Evolutionary conservation across 441 rosid genomes (phyloP), one percentile per base, ranked within the genome.

Genomic region (Populus hybrid): DNA sequence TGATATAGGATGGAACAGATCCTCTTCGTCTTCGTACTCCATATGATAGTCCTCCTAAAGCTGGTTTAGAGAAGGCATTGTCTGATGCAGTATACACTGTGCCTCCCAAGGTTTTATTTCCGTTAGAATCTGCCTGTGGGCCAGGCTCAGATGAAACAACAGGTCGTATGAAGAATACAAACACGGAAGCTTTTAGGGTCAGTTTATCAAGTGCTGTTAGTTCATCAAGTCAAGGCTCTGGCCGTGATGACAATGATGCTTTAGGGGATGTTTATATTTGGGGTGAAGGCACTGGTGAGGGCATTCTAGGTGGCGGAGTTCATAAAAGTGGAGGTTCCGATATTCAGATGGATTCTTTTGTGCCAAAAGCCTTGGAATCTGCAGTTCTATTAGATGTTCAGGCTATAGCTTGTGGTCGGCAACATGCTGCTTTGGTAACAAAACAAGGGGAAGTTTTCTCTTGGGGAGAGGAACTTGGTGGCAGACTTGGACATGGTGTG

Each of bases 401-500:
- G 82, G 87, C 90, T 82, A 90, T 97, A 88, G 97, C 98, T 76
- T 94, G 99, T 84, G 99, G 99, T 75, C 90, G 93, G 71, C 88
- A 83, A 71, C 99, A 97, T 87, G 99, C 95, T 80, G 94, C 97
- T 79, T 85, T 94, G 76, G 98, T 97, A 59, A 93, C 98, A 76
- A 97, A 97, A 84, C 98, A 94, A 78, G 98, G 99, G 73, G 99
- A 97, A 78, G 85, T 89, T 79, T 97, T 97, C 85, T 87, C 98
- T 38, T 97, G 98, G 99, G 99, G 99, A 69, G 97, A 90, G 93
- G 99, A 94, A 86, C 88, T 88, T 4, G 98, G 97, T 81, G 99
- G 99, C 74, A 89, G 98, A 84, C 98, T 97, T 81, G 99, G 99
- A 82, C 99, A 96, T 82, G 99, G 99, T 65, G 97, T 96, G 56